Conservation (phyloP, 306 rosid species). For the Coriaria nepalensis region DNA sequence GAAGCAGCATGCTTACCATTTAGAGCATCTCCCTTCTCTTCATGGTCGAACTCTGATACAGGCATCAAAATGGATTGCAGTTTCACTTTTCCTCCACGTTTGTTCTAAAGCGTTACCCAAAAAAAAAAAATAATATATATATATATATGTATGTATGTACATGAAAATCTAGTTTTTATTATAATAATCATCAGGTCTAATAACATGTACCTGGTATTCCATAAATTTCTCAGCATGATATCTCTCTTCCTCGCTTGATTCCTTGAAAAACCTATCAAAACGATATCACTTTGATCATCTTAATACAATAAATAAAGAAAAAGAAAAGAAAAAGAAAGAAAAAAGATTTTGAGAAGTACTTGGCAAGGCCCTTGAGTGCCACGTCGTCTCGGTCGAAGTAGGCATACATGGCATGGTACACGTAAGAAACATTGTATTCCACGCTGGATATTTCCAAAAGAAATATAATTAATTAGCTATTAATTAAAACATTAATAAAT, state of each 20-base stretch:
- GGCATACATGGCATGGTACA: slow-evolving; percentile 83
- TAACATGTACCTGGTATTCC: slow-evolving; percentile 64
- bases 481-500: background rate
- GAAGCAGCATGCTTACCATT: too few species aligned
- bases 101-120: slow-evolving; percentile 45
- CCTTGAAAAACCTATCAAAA: slow-evolving; percentile 63
- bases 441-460: slow-evolving; percentile 67
- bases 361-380: slow-evolving; percentile 84
- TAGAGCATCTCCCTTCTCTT: too few species aligned
- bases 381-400: slow-evolving; percentile 92
- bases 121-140: background rate
- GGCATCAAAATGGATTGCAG: too few species aligned
- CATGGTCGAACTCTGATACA: too few species aligned
- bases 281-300: slow-evolving; percentile 2
- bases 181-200: background rate
- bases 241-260: slow-evolving; percentile 90
- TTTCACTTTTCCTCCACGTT: too few species aligned
- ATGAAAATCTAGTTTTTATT: too few species aligned
- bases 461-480: background rate
- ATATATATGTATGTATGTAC: background rate
- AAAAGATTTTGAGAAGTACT: slow-evolving; percentile 18
- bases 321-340: background rate
- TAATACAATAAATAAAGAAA: background rate
- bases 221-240: slow-evolving; percentile 85
- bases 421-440: slow-evolving; percentile 91